Conservation (phyloP, 2,329 filamentous ascomycete species). For the Hysterium pulicare region DNA sequence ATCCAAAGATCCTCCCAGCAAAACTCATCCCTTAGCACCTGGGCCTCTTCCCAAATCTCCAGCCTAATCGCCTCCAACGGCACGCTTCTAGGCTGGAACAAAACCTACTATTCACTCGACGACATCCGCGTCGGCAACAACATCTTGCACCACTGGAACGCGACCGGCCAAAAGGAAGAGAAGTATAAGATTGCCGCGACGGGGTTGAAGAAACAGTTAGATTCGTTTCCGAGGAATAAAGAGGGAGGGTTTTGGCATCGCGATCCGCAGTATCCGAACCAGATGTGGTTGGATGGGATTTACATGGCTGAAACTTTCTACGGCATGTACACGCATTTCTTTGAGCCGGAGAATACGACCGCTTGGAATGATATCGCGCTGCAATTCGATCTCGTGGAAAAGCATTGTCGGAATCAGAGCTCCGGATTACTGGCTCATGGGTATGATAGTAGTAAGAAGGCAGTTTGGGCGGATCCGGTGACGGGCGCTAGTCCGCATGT, state of each 20-base stretch:
- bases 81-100: constrained; percentile 47
- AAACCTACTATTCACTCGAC: constrained; percentile 46
- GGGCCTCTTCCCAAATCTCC: constrained; percentile 47
- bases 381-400: constrained; percentile 35
- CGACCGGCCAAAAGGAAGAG: constrained; percentile 36
- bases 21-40: constrained; percentile 44
- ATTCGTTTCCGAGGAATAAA: constrained; percentile 49
- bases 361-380: constrained; percentile 44
- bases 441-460: constrained; percentile 32
- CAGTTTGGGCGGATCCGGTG: constrained; percentile 34
- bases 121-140: constrained; percentile 55
- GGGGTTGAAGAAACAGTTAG: constrained; percentile 45
- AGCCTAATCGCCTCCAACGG: constrained; percentile 48
- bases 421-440: constrained; percentile 33
- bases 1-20: constrained; percentile 47
- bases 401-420: constrained; percentile 32
- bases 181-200: constrained; percentile 52
- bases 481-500: constrained; percentile 36
- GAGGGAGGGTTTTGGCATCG: constrained; percentile 56
- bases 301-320: constrained; percentile 42
- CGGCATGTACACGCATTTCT: constrained; percentile 37
- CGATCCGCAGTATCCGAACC: constrained; percentile 46
- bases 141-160: constrained; percentile 49
- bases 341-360: constrained; percentile 35
- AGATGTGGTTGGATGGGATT: constrained; percentile 59